phyloP scores from a whole-genome alignment of 176 grass and related monocot genomes.

The Tuctoria greenei region DNA sequence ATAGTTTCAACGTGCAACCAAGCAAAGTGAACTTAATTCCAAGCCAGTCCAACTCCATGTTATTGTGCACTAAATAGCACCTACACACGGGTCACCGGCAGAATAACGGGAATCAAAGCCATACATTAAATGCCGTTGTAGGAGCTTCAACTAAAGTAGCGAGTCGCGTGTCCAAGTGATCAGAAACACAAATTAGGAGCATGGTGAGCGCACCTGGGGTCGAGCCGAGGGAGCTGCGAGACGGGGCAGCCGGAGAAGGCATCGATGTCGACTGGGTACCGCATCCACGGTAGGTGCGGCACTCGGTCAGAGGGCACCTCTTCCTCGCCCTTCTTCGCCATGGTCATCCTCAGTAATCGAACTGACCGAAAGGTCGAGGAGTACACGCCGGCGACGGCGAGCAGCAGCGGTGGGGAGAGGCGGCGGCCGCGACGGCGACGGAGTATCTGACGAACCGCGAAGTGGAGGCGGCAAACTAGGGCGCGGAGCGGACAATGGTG shows the following conservation, averaged over 20 bases:
- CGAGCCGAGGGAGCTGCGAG: conserved; percentile 42
- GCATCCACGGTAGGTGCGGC: conserved; percentile 77
- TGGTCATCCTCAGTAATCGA: conserved; percentile 4
- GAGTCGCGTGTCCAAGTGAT: background rate
- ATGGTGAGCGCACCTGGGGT: conserved; percentile 41
- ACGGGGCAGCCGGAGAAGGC: conserved; percentile 52
- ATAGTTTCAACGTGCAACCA: background rate
- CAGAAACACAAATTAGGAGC: background rate
- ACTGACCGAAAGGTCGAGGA: background rate
- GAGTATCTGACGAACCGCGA: background rate
- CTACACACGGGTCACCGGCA: background rate
- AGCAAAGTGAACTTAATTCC: background rate
- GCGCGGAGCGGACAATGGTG: background rate
- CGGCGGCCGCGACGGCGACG: too few relatives aligned
- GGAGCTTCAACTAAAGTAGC: background rate
- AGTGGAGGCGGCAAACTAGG: conserved; percentile 22
- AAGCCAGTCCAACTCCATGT: background rate
- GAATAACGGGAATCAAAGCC: background rate
- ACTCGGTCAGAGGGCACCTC: conserved; percentile 30
- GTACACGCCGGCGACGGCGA: background rate
- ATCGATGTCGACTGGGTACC: conserved; percentile 56
- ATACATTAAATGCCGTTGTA: background rate
- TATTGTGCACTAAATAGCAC: background rate
- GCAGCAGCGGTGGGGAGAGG: background rate
- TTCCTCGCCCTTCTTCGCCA: conserved; percentile 27